Conservation (phyloP, 257 asterid genomes). For the Solanum verrucosum region DNA sequence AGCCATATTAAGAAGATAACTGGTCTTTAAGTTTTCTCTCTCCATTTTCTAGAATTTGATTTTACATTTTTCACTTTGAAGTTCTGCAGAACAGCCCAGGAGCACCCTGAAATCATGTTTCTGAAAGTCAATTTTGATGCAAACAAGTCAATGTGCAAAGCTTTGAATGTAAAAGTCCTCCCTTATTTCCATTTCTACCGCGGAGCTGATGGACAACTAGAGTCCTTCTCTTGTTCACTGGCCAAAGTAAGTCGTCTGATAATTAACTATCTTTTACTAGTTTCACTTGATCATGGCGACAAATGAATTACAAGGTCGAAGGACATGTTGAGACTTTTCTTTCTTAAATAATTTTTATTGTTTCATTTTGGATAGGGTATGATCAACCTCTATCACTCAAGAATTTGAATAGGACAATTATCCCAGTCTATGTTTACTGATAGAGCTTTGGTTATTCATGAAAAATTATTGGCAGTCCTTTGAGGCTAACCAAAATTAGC, state of each 20-base stretch:
- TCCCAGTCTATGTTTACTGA: neutral
- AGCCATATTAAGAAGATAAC: neutral
- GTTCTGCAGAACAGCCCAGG: slow-evolving; percentile 78
- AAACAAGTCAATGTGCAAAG: slow-evolving; percentile 89
- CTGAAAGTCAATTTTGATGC: slow-evolving; percentile 84
- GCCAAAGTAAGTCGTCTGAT: slow-evolving; percentile 53
- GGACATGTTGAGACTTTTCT: neutral
- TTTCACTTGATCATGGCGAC: neutral
- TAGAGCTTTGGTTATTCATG: neutral
- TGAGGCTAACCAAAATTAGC: neutral
- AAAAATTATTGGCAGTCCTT: neutral
- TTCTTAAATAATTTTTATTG: neutral
- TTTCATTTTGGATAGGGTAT: neutral
- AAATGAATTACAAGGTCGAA: neutral
- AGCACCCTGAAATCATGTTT: slow-evolving; percentile 67
- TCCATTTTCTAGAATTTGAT: neutral
- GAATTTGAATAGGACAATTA: neutral
- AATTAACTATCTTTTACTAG: neutral
- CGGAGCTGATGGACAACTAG: slow-evolving; percentile 90
- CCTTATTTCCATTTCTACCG: slow-evolving; percentile 94
- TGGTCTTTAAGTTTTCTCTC: neutral
- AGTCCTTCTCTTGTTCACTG: slow-evolving; percentile 87
- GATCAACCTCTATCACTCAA: neutral
- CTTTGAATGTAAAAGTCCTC: slow-evolving; percentile 84
- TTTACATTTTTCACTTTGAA: slow-evolving; percentile 12